phyloP scores from a whole-genome alignment of 805 yeast species.

The Isabelozyma rhagii region DNA sequence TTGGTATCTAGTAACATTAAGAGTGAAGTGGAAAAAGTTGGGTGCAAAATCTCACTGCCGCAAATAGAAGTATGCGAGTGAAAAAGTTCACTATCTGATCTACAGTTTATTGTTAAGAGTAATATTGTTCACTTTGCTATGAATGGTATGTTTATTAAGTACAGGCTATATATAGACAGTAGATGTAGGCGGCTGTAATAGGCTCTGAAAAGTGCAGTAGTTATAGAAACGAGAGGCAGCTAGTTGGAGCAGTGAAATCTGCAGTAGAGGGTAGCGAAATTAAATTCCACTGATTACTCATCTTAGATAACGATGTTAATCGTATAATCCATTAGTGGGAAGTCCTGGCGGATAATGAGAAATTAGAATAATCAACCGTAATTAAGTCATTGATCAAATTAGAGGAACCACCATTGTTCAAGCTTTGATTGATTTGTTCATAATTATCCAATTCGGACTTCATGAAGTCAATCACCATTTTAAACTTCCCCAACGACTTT shows the following conservation, averaged over 20 bases:
- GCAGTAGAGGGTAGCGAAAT: too few species aligned
- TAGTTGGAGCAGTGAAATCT: too few species aligned
- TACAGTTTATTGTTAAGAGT: background rate
- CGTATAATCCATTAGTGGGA: slow-evolving; percentile 14
- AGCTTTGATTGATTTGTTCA: slow-evolving; percentile 20
- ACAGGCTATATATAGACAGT: background rate
- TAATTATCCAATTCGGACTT: slow-evolving; percentile 33
- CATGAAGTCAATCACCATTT: slow-evolving; percentile 42
- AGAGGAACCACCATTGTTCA: slow-evolving; percentile 8
- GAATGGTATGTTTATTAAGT: background rate
- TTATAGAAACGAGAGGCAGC: background rate
- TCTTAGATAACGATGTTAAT: too few species aligned
- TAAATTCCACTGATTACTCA: too few species aligned
- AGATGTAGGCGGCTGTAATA: too few species aligned
- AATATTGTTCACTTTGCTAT: background rate
- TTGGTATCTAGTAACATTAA: too few species aligned
- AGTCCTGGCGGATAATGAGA: slow-evolving; percentile 34
- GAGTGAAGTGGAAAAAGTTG: background rate
- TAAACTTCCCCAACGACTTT: slow-evolving; percentile 38
- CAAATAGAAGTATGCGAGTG: background rate
- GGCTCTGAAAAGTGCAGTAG: background rate
- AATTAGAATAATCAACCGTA: slow-evolving; percentile 42
- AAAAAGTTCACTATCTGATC: background rate
- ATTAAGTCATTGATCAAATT: slow-evolving; percentile 32
- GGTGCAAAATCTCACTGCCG: background rate